phyloP scores from a whole-genome alignment of 148 eudicot genomes.

The Arctostaphylos glauca region DNA sequence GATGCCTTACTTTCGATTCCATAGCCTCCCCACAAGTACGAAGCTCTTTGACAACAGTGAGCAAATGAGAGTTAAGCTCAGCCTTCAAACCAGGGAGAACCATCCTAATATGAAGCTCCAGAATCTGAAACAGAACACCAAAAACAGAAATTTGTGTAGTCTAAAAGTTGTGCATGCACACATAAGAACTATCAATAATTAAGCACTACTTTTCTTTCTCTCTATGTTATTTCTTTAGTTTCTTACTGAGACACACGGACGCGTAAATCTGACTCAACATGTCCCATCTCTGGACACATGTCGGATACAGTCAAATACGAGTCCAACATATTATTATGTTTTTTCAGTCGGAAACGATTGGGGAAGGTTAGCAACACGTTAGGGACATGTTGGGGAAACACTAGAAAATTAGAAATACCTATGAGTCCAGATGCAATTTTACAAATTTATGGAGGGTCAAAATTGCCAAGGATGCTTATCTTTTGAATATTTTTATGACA shows the following conservation, averaged over 20 bases:
- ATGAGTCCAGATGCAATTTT: no score
- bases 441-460: no score
- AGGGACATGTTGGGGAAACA: no score
- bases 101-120: slow-evolving; percentile 45
- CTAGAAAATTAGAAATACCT: no score
- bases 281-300: no score
- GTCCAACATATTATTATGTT: no score
- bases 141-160: not conserved
- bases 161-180: not conserved
- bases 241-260: not conserved
- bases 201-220: not conserved
- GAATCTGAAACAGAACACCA: slow-evolving; percentile 32
- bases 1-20: slow-evolving; percentile 38
- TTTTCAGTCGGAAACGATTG: no score
- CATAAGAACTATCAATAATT: not conserved
- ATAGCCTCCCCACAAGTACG: slow-evolving; percentile 41
- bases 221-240: not conserved
- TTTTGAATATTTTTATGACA: no score
- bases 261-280: no score
- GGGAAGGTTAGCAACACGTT: no score
- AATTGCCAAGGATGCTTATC: no score
- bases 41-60: slow-evolving; percentile 39
- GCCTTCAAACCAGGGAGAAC: slow-evolving; percentile 48
- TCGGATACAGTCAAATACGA: no score
- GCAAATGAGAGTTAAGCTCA: slow-evolving; percentile 37